These are phyloP conservation scores for Thelephora terrestris DNA, from an alignment of 1,284 basidiomycete species.

Conservation along the genomic window DNA sequence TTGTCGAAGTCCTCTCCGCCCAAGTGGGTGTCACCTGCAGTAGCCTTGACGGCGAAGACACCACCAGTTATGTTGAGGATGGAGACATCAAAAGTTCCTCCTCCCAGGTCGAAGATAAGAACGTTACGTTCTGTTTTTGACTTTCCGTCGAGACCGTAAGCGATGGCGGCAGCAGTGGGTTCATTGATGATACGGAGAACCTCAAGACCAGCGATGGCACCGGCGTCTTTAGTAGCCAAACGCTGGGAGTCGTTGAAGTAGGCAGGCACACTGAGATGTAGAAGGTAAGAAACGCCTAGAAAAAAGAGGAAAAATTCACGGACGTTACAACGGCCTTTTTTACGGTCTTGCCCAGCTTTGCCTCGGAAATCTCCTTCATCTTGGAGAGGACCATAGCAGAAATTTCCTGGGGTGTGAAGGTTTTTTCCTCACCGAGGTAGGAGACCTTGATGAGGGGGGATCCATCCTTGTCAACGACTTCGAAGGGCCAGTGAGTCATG, in stretches of 20 bases:
- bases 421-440: constrained; percentile 90
- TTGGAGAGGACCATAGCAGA: constrained; percentile 98
- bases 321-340: constrained; percentile 94
- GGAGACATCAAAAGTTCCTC: constrained; percentile 98
- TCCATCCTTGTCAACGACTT: constrained; percentile 87
- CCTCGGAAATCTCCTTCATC: constrained; percentile 99
- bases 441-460: constrained; percentile 95
- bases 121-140: constrained; percentile 94
- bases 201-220: constrained; percentile 87
- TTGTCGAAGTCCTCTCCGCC: constrained; percentile 99
- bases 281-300: constrained; percentile 1
- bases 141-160: constrained; percentile 87
- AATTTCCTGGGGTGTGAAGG: constrained; percentile 95
- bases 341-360: constrained; percentile 92
- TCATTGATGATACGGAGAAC: constrained; percentile 98
- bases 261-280: constrained; percentile 63
- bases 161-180: constrained; percentile 91
- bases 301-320: constrained; percentile 18
- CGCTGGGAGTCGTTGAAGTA: constrained; percentile 98
- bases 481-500: constrained; percentile 91
- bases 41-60: constrained; percentile 96
- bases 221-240: constrained; percentile 92
- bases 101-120: constrained; percentile 98
- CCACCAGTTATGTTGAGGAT: constrained; percentile 94
- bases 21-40: constrained; percentile 97